Base-by-base conservation (phyloP, 208 protist species). In the Trypanosoma theileri region DNA sequence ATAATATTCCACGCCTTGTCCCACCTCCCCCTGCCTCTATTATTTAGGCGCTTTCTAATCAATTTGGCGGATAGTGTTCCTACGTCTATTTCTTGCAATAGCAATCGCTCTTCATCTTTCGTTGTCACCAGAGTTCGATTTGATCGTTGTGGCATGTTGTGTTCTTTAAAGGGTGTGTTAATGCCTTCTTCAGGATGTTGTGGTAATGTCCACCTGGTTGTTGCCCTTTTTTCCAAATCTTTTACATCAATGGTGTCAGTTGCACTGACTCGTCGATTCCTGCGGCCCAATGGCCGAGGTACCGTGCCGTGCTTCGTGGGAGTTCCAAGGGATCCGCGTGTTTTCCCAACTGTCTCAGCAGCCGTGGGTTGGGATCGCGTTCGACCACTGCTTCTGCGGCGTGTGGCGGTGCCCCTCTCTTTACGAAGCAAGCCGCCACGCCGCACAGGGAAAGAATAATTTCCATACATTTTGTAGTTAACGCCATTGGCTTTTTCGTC, bases 161-260 rank as follows among this genome's bases (percentile, higher is more conserved):
- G 28, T 6, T 6, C 28, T 35, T 35, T 35, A 6, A 35, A 35
- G 6, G 28, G 28, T 1, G 28, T 6, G 28, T 6, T 1, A 35
- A 35, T 35, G 28, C 6, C 4, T 35, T 35, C 4, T 6, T 1
- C 6, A 8, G 28, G 1, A 1, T 8, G 6, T 35, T 35, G 4
- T 35, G 28, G 28, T 35, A 35, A 35, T 35, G 1, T 6, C 28
- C 28, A 35, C 6, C 6, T 35, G 1, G 1, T 6, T 35, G 28
- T 6, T 8, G 28, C 28, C 6, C 28, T 8, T 35, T 35, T 35
- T 35, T 35, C 28, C 6, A 35, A 35, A 8, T 51, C 14, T 22
- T 50, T 48, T 68, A 58, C 62, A 59, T 68, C 28, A 35, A 68
- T 51, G 50, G 45, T 14, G 62, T 46, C 14, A 58, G 46, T 21